Conservation (phyloP, 2,329 filamentous ascomycete genomes). For the Monilinia aucupariae region DNA sequence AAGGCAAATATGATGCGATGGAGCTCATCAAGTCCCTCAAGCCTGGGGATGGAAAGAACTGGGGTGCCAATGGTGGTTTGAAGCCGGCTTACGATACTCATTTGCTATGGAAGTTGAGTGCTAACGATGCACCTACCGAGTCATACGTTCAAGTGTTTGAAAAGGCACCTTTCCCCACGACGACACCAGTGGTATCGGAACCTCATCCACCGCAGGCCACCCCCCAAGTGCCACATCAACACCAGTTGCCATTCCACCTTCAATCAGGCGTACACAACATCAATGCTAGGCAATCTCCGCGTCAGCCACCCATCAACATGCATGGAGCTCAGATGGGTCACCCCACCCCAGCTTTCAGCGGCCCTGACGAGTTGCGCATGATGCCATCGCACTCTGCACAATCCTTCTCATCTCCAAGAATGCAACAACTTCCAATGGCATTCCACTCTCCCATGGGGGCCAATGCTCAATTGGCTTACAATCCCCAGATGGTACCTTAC, state of each 20-base stretch:
- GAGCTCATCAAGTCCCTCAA: constrained; percentile 49
- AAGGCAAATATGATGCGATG: constrained; percentile 58
- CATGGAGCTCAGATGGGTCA: constrained; percentile 68
- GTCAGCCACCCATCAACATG: constrained; percentile 73
- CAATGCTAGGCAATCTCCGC: constrained; percentile 63
- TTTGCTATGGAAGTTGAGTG: constrained; percentile 73
- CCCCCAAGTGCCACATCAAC: constrained; percentile 71
- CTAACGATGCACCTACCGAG: constrained; percentile 65
- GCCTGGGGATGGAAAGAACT: constrained; percentile 54
- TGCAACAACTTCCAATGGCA: constrained; percentile 63
- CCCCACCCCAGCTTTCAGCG: constrained; percentile 61
- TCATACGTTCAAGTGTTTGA: constrained; percentile 79
- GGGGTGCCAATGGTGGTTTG: constrained; percentile 74
- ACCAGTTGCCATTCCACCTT: constrained; percentile 77
- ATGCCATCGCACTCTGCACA: constrained; percentile 78
- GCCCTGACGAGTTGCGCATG: constrained; percentile 78
- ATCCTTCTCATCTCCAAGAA: constrained; percentile 78
- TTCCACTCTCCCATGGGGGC: constrained; percentile 69
- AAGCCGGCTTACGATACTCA: constrained; percentile 77
- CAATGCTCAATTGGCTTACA: constrained; percentile 61
- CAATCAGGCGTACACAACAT: constrained; percentile 67
- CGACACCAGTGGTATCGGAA: constrained; percentile 51
- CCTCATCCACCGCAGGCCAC: constrained; percentile 64
- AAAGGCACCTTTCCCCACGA: constrained; percentile 50
- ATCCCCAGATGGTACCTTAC: constrained; percentile 65